Evolutionary conservation across 345 rosid genomes (phyloP).

Genomic region (Erysimum cheiranthoides): DNA sequence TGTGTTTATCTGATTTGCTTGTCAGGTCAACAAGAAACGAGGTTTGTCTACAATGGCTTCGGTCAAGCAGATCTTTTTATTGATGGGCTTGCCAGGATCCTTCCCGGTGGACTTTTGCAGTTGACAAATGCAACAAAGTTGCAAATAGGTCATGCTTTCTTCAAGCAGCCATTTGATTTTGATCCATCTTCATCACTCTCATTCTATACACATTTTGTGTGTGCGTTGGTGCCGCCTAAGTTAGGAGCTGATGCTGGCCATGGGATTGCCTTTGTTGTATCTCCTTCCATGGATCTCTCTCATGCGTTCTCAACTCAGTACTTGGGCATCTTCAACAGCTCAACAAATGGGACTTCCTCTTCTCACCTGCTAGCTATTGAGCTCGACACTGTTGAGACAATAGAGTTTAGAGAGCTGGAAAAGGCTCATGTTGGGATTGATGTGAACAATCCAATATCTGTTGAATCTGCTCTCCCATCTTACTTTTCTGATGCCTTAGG

Average conservation of each 20-base stretch:
- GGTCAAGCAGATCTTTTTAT: slow-evolving; percentile 35
- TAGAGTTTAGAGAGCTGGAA: slow-evolving; percentile 47
- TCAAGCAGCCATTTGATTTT: slow-evolving; percentile 47
- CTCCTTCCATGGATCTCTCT: slow-evolving; percentile 44
- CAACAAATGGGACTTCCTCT: slow-evolving; percentile 22
- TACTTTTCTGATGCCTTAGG: background rate
- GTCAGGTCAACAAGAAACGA: slow-evolving; percentile 34
- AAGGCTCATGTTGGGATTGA: slow-evolving; percentile 59
- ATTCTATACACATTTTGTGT: slow-evolving; percentile 49
- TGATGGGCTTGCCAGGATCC: slow-evolving; percentile 45
- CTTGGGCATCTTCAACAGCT: slow-evolving; percentile 54
- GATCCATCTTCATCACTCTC: slow-evolving; percentile 25
- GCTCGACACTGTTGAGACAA: slow-evolving; percentile 53
- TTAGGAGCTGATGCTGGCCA: slow-evolving; percentile 40
- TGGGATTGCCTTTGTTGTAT: slow-evolving; percentile 52
- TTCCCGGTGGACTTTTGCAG: slow-evolving; percentile 53
- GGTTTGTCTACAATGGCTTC: slow-evolving; percentile 56
- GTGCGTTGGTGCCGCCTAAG: slow-evolving; percentile 47
- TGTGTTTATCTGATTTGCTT: slow-evolving; percentile 9
- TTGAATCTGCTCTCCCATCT: slow-evolving; percentile 27
- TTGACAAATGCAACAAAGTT: slow-evolving; percentile 50
- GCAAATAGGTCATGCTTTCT: slow-evolving; percentile 53
- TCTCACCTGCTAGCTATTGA: slow-evolving; percentile 62
- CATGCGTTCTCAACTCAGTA: slow-evolving; percentile 26
- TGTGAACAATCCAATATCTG: slow-evolving; percentile 27